Percentiles rank a stretch among this genome's conserved stretches.
phyloP scores from a whole-genome alignment of 2,329 filamentous ascomycete genomes.

The Sphaceloma murrayae region DNA sequence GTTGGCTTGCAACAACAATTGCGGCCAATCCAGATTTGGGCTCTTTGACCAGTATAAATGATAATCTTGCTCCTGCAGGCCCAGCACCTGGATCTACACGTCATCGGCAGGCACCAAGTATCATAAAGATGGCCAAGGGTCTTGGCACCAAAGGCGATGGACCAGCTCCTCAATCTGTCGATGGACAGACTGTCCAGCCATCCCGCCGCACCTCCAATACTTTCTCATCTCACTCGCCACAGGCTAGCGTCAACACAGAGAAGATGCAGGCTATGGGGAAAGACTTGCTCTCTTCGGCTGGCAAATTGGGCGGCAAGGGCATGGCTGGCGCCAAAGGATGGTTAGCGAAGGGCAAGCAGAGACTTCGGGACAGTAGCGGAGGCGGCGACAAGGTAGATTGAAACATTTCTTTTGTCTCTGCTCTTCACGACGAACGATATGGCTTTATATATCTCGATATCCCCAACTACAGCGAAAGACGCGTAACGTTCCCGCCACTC shows the following conservation, averaged over 20 bases:
- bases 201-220: constrained; percentile 7
- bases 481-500: too few relatives aligned
- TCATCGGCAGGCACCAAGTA: constrained; percentile 24
- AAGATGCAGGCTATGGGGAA: constrained; percentile 72
- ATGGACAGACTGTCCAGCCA: background rate
- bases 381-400: constrained; percentile 74
- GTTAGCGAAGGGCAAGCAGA: constrained; percentile 82
- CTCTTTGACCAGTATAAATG: constrained; percentile 24
- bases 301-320: constrained; percentile 57
- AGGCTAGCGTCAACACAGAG: constrained; percentile 21
- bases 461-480: too few relatives aligned
- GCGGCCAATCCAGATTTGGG: constrained; percentile 45
- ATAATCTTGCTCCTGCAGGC: constrained; percentile 14
- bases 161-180: constrained; percentile 5
- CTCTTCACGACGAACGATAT: constrained; percentile 15
- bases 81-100: constrained; percentile 15
- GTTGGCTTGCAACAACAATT: constrained; percentile 46
- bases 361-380: constrained; percentile 57
- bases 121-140: constrained; percentile 21
- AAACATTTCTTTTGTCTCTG: constrained; percentile 32
- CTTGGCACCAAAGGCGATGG: constrained; percentile 15
- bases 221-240: constrained; percentile 11
- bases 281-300: constrained; percentile 76
- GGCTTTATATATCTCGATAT: background rate
- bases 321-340: constrained; percentile 81